phyloP scores from a whole-genome alignment of 2,329 filamentous ascomycete species.

The Sphaerulina musiva region DNA sequence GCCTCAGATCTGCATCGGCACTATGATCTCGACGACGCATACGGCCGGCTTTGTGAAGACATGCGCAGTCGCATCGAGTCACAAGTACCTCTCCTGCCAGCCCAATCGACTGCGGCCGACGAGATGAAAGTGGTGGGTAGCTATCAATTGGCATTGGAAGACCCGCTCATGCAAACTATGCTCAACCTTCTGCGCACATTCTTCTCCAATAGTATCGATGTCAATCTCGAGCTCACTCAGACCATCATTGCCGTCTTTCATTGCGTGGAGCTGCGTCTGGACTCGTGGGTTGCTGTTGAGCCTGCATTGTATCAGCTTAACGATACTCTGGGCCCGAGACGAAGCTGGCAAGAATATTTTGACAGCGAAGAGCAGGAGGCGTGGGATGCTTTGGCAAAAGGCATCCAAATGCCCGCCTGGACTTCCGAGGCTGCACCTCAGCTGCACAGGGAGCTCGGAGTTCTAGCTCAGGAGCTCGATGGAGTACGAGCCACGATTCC shows the following conservation, averaged over 20 bases:
- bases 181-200: constrained; percentile 65
- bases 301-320: constrained; percentile 21
- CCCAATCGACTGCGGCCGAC: neutral
- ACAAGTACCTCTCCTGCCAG: constrained; percentile 20
- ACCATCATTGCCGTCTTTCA: constrained; percentile 73
- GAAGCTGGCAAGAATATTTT: constrained; percentile 28
- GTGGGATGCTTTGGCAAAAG: constrained; percentile 26
- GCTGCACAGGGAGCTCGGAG: constrained; percentile 39
- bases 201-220: constrained; percentile 84
- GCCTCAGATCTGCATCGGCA: constrained; percentile 63
- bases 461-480: constrained; percentile 39
- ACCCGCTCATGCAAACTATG: constrained; percentile 49
- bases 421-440: constrained; percentile 33
- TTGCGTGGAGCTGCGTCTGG: constrained; percentile 76
- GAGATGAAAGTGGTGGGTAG: constrained; percentile 1
- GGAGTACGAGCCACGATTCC: constrained; percentile 40
- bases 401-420: constrained; percentile 35
- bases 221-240: constrained; percentile 81
- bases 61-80: constrained; percentile 38
- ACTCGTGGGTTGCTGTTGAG: constrained; percentile 73
- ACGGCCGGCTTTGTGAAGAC: constrained; percentile 66
- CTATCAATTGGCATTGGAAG: constrained; percentile 44
- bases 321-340: constrained; percentile 36
- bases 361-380: constrained; percentile 32
- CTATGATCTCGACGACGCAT: constrained; percentile 65